These are phyloP conservation scores for Septoria linicola DNA, from an alignment of 2,329 filamentous ascomycete genomes.

Conservation along the genomic window DNA sequence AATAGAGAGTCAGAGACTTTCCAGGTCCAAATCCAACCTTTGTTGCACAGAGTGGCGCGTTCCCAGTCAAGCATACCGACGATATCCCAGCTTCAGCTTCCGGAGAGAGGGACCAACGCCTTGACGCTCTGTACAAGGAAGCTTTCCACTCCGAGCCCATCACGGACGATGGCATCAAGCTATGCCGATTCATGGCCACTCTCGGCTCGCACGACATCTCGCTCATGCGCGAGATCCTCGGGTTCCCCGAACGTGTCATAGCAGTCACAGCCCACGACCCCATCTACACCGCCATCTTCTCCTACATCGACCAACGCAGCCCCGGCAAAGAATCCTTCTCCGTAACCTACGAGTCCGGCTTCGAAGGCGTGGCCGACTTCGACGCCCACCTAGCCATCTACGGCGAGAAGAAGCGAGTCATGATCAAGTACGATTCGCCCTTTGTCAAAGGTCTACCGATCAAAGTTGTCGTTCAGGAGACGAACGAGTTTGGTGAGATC, in stretches of 20 bases:
- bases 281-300: constrained; percentile 45
- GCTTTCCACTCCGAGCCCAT: constrained; percentile 36
- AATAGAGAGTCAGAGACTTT: constrained; percentile 54
- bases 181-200: constrained; percentile 48
- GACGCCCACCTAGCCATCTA: constrained; percentile 57
- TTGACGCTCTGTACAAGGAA: constrained; percentile 37
- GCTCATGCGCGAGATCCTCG: constrained; percentile 55
- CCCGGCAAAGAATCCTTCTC: constrained; percentile 43
- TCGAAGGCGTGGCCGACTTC: constrained; percentile 54
- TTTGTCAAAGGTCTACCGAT: constrained; percentile 58
- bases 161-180: constrained; percentile 34
- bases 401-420: constrained; percentile 54
- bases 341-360: constrained; percentile 58
- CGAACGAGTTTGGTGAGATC: constrained; percentile 38
- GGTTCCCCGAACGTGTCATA: constrained; percentile 49
- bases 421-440: constrained; percentile 57
- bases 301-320: constrained; percentile 41
- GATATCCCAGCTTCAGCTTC: constrained; percentile 34
- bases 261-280: constrained; percentile 46
- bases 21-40: constrained; percentile 56
- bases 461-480: constrained; percentile 50
- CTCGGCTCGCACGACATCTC: constrained; percentile 57
- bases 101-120: constrained; percentile 24
- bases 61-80: constrained; percentile 47
- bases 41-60: constrained; percentile 52